phyloP scores from a whole-genome alignment of 768 basidiomycete genomes.

The Leccinum ochraceum region DNA sequence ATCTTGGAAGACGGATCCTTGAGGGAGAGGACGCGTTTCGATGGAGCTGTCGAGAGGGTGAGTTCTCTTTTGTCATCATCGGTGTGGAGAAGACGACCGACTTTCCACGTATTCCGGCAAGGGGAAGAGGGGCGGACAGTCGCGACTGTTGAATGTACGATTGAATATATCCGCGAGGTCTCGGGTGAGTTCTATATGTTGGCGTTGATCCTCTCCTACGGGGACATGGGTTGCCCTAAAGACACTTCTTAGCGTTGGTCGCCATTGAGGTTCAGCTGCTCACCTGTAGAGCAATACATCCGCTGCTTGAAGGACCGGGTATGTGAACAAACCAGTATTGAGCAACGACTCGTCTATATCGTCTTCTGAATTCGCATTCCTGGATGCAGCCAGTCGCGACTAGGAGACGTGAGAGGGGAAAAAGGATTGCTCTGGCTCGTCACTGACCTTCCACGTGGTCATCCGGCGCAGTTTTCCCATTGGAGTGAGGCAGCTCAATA shows the following conservation, averaged over 20 bases:
- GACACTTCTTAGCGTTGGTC: neutral
- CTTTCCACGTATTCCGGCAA: constrained; percentile 73
- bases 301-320: constrained; percentile 92
- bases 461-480: constrained; percentile 82
- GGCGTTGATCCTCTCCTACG: constrained; percentile 94
- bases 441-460: constrained; percentile 93
- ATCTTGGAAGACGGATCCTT: constrained; percentile 87
- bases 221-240: constrained; percentile 87
- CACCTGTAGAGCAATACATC: constrained; percentile 88
- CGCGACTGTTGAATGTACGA: constrained; percentile 50
- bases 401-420: constrained; percentile 30
- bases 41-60: constrained; percentile 53
- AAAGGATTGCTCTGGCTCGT: neutral
- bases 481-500: constrained; percentile 81
- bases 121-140: constrained; percentile 58
- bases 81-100: constrained; percentile 38
- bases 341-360: constrained; percentile 82
- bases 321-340: constrained; percentile 85
- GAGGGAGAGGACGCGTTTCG: constrained; percentile 83
- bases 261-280: constrained; percentile 16
- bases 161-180: constrained; percentile 88
- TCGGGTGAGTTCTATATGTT: constrained; percentile 88
- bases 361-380: constrained; percentile 73
- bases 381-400: constrained; percentile 73
- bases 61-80: neutral